These are phyloP conservation scores for Clonostachys byssicola DNA, from an alignment of 2,329 filamentous ascomycete genomes.

Conservation along the genomic window DNA sequence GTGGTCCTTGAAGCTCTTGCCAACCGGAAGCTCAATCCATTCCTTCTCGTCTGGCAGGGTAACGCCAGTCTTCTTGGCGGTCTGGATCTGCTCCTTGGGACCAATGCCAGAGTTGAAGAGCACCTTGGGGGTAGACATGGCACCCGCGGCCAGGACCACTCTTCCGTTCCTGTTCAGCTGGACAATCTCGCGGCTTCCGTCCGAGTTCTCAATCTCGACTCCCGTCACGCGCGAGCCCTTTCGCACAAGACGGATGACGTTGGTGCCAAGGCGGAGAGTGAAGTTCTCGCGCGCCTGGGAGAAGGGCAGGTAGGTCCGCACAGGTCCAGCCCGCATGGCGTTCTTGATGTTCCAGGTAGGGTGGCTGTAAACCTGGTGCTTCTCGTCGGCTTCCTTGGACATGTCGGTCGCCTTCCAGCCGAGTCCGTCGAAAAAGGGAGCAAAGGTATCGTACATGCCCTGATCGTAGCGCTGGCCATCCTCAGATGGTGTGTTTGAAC, in stretches of 20 bases:
- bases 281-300: slow-evolving; percentile 59
- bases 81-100: slow-evolving; percentile 49
- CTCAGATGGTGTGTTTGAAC: slow-evolving; percentile 56
- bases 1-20: slow-evolving; percentile 46
- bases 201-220: slow-evolving; percentile 56
- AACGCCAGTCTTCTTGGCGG: slow-evolving; percentile 37
- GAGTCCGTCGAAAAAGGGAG: slow-evolving; percentile 49
- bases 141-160: slow-evolving; percentile 62
- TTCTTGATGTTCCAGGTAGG: slow-evolving; percentile 61
- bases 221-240: slow-evolving; percentile 57
- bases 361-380: slow-evolving; percentile 61
- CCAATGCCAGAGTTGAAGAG: slow-evolving; percentile 59
- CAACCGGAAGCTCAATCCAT: slow-evolving; percentile 57
- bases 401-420: slow-evolving; percentile 61
- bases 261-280: slow-evolving; percentile 58
- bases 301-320: slow-evolving; percentile 64
- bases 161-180: slow-evolving; percentile 57
- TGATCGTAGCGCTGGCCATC: slow-evolving; percentile 65
- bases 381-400: slow-evolving; percentile 53
- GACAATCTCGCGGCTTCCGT: slow-evolving; percentile 48
- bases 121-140: slow-evolving; percentile 64
- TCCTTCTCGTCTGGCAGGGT: slow-evolving; percentile 41
- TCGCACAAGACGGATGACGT: slow-evolving; percentile 60
- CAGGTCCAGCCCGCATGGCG: slow-evolving; percentile 63
- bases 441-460: slow-evolving; percentile 59